Conservation (phyloP, 176 grass and related monocot species). For the Aegilops tauschii region DNA sequence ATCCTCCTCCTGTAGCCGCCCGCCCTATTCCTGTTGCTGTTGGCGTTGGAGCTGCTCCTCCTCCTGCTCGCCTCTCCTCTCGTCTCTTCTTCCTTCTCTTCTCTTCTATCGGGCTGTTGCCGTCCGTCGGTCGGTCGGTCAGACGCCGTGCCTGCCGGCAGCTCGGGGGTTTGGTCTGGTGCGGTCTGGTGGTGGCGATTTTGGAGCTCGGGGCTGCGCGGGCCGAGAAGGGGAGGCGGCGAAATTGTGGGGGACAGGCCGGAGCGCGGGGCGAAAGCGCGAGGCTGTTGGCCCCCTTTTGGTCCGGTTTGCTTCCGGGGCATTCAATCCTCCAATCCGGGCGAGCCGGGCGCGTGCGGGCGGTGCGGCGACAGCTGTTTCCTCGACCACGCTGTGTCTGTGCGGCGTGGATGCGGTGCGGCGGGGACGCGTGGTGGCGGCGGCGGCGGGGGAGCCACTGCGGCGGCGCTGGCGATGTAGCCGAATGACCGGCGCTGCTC, state of each 20-base stretch:
- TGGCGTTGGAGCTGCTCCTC: neutral
- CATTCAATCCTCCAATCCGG: conserved; percentile 13
- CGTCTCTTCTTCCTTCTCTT: no score
- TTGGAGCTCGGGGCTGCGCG: neutral
- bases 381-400: neutral
- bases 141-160: neutral
- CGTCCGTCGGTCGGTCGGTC: neutral
- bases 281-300: neutral
- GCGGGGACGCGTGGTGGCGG: neutral
- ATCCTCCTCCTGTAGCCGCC: neutral
- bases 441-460: neutral
- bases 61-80: neutral
- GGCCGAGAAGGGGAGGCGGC: neutral
- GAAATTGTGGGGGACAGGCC: neutral
- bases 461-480: conserved; percentile 32
- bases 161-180: neutral
- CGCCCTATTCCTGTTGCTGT: conserved; percentile 11
- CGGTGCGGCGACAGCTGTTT: neutral
- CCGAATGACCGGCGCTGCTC: conserved; percentile 12
- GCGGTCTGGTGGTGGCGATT: neutral
- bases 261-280: neutral
- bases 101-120: neutral
- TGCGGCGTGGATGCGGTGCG: conserved; percentile 8
- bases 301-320: neutral
- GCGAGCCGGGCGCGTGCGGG: neutral